Evolutionary conservation across 768 basidiomycete genomes (phyloP), one percentile per base, ranked within the genome.

Genomic region (Xerocomus brunneocitrinus): DNA sequence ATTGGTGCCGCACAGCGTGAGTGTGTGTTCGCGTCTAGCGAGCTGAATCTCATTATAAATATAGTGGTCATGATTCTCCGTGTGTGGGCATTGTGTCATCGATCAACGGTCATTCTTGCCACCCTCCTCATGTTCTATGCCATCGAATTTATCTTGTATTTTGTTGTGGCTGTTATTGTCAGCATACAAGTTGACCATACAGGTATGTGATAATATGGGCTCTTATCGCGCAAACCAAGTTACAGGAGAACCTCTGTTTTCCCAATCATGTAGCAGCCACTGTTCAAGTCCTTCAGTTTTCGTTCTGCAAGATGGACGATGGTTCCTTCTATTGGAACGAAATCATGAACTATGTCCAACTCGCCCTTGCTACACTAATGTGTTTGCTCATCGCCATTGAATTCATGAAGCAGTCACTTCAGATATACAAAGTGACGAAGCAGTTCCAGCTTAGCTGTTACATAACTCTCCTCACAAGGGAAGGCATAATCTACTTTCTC

Each of bases 31-130:
- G 8, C 47, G n/a, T 24, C 16, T n/a, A 48, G 4, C 8, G 8
- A 38, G 25, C 5, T 19, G 8, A 28, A 8, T 38, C 14, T 38
- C 27, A 28, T 27, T 6, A 38, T 28, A 3, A 6, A 48, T 28
- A 9, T 16, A 50, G 50, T 43, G 25, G n/a, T 35, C n/a, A 50
- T 50, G 50, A 50, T 50, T n/a, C 16, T 50, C 16, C 50, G 41
- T 16, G 40, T 50, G 32, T 50, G 49, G 49, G 49, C 32, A 27
- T n/a, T 50, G 22, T 50, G 43, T 3, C 22, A 16, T 9, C 41
- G 34, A 28, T 50, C 50, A 25, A 35, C 8, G 32, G 5, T 43
- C 3, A 28, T 50, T 16, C 38, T 50, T 36, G 16, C 7, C 16
- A 8, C 34, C 16, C 50, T 50, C n/a, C 42, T 50, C 12, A 16